Evolutionary conservation across 768 basidiomycete genomes (phyloP), one percentile per base, ranked within the genome.

Genomic region (Coprinopsis sp.): DNA sequence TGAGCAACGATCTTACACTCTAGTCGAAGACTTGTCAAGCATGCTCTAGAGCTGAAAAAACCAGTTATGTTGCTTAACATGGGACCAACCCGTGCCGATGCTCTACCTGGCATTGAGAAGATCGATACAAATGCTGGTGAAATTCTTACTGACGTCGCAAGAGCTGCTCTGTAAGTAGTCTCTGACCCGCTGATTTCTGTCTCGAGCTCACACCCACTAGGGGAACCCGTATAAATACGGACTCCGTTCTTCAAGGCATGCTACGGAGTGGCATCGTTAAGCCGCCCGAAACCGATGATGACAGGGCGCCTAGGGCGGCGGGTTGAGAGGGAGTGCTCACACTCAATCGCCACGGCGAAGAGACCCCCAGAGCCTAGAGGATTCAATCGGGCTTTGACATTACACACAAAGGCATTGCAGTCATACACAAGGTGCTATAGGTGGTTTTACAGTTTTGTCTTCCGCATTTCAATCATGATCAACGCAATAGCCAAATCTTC

Each of bases 11-110:
- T n/a, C n/a, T n/a, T n/a, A n/a, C n/a, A n/a, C n/a, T n/a, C n/a
- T n/a, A n/a, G n/a, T n/a, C n/a, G n/a, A 50, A 89, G 93, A 54
- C 66, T 97, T 24, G 71, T 94, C 37, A 91, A 85, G 61, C 84
- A 80, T 53, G 91, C 93, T 1, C 60, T 87, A 4, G 79, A 88
- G 50, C 67, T 81, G 13, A 71, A 74, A 18, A 95, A 91, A 64
- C 84, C 85, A 0, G 82, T 92, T 4, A 64, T 95, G 47, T 71
- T 94, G 37, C 70, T 97, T 41, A 95, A 96, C 54, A 68, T 90
- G 18, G 95, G 95, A 6, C 92, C 92, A 2, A 86, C 91, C 2
- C 78, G 95, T 33, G 94, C 86, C 2, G 95, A 97, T 59, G 67
- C 63, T 22, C 57, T 84, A 33, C 59, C 67, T 4, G 85, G 78